Evolutionary conservation across 768 basidiomycete genomes (phyloP).

Genomic region (Podaxis carcinomalis): DNA sequence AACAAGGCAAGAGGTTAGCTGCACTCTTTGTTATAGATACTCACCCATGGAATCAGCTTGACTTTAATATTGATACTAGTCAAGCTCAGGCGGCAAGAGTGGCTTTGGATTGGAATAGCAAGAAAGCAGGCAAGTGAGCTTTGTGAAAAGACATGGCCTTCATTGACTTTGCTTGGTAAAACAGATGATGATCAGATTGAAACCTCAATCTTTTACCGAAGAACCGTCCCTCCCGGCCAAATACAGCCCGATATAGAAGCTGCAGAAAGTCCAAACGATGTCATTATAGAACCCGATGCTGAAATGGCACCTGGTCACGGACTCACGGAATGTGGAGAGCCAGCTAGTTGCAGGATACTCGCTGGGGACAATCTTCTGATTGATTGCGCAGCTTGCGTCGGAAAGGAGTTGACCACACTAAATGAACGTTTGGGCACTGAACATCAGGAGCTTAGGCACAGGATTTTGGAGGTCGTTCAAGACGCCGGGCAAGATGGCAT

Average conservation of each 20-base stretch:
- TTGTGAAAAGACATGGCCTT: neutral
- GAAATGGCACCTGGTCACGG: conserved; percentile 34
- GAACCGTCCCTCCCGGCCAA: conserved; percentile 13
- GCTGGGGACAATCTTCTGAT: conserved; percentile 27
- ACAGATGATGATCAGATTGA: conserved; percentile 85
- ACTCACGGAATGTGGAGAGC: conserved; percentile 31
- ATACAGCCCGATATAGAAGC: neutral
- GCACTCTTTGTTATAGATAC: neutral
- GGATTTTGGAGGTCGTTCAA: conserved; percentile 32
- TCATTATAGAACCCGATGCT: neutral
- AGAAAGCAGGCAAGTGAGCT: conserved; percentile 66
- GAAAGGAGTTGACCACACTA: conserved; percentile 33
- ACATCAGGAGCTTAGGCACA: conserved; percentile 24
- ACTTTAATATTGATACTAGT: conserved; percentile 67
- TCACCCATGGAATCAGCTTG: conserved; percentile 41
- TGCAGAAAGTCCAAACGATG: neutral
- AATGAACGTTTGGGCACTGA: conserved; percentile 22
- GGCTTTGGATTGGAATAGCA: conserved; percentile 79
- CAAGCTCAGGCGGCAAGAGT: conserved; percentile 52
- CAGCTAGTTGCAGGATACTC: conserved; percentile 44
- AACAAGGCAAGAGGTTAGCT: conserved; percentile 47
- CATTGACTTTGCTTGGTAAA: neutral
- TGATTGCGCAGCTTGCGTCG: conserved; percentile 43
- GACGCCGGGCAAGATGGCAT: conserved; percentile 35
- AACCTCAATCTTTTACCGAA: conserved; percentile 46